Conservation (phyloP, 805 yeast species). For the Priceomyces carsonii region DNA sequence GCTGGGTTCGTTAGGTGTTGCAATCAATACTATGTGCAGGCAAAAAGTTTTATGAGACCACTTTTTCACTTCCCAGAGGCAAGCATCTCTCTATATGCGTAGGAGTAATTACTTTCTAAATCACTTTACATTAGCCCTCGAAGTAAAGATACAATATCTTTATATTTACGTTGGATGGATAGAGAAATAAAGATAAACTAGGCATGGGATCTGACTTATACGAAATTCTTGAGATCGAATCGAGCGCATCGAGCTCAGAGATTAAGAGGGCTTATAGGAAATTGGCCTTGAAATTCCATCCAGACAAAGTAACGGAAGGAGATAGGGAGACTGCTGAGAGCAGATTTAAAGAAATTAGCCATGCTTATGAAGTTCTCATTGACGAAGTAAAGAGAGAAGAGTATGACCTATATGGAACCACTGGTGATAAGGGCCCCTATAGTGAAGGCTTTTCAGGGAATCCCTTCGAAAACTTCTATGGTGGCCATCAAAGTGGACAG, state of each 20-base stretch:
- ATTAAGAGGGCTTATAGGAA: conserved; percentile 84
- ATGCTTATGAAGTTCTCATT: conserved; percentile 80
- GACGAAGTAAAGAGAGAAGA: conserved; percentile 64
- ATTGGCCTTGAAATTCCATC: conserved; percentile 81
- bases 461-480: conserved; percentile 36
- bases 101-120: no score
- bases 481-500: conserved; percentile 28
- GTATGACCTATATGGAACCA: conserved; percentile 59
- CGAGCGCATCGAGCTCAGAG: conserved; percentile 65
- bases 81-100: no score
- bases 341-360: conserved; percentile 78
- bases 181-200: no score
- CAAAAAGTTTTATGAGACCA: no score
- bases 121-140: no score
- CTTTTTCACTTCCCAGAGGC: no score
- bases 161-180: no score
- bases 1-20: no score
- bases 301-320: conserved; percentile 78
- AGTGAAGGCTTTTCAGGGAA: conserved; percentile 30
- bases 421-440: conserved; percentile 21
- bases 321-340: conserved; percentile 71
- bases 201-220: conserved; percentile 44
- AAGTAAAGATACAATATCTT: no score
- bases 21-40: no score
- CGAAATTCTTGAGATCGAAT: conserved; percentile 68